phyloP scores from a whole-genome alignment of 805 yeast genomes.

The Spathaspora boniae region DNA sequence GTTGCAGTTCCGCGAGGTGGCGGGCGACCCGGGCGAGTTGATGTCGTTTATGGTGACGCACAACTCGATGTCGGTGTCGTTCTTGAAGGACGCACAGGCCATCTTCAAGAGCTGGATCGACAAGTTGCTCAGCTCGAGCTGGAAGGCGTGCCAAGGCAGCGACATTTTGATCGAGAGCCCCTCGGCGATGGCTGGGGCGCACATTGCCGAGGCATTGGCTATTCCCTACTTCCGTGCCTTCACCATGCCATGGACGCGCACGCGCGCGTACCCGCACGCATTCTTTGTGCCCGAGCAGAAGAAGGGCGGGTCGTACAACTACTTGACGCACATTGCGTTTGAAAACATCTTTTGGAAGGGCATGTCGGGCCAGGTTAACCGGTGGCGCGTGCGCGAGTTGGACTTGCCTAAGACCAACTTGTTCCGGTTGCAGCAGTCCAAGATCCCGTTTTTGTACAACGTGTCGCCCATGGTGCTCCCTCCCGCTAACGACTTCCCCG shows the following conservation, averaged over 20 bases:
- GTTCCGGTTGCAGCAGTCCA: constrained; percentile 66
- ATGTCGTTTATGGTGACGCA: constrained; percentile 92
- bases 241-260: constrained; percentile 98
- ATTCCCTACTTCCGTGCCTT: constrained; percentile 93
- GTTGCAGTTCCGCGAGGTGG: constrained; percentile 66
- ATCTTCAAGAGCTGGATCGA: constrained; percentile 82
- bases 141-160: constrained; percentile 82
- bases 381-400: constrained; percentile 74
- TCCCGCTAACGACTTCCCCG: constrained; percentile 89
- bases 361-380: constrained; percentile 78
- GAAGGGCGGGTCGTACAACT: constrained; percentile 89
- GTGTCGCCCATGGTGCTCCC: constrained; percentile 87
- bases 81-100: constrained; percentile 76
- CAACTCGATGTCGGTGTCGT: constrained; percentile 79
- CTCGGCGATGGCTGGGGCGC: constrained; percentile 92
- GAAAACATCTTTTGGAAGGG: constrained; percentile 95
- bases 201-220: constrained; percentile 86
- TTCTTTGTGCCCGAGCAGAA: constrained; percentile 92
- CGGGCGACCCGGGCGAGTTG: constrained; percentile 89
- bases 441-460: constrained; percentile 85
- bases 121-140: constrained; percentile 66
- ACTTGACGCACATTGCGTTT: constrained; percentile 87
- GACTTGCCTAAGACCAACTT: constrained; percentile 67
- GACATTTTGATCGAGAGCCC: constrained; percentile 94
- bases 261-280: constrained; percentile 95